Conservation (phyloP, 2,329 filamentous ascomycete species). For the Aspergillus viridinutans region DNA sequence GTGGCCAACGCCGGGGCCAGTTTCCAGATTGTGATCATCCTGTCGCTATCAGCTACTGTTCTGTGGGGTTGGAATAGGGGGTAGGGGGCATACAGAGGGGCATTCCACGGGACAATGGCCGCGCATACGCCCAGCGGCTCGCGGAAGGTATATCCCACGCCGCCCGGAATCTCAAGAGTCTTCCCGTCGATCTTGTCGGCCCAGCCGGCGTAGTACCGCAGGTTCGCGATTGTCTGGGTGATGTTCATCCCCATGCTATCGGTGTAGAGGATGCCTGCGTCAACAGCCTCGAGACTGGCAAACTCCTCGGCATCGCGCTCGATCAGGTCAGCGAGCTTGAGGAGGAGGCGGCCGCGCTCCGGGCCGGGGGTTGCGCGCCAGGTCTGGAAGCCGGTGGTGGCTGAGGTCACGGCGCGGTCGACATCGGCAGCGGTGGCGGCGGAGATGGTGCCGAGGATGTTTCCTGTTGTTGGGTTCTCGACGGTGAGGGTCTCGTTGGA, state of each 20-base stretch:
- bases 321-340: constrained; percentile 25
- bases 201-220: constrained; percentile 29
- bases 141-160: constrained; percentile 20
- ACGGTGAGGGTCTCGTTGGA: constrained; percentile 16
- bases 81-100: constrained; percentile 18
- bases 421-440: constrained; percentile 14
- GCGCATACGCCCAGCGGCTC: constrained; percentile 28
- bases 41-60: neutral
- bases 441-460: constrained; percentile 18
- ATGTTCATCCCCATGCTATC: constrained; percentile 22
- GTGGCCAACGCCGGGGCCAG: constrained; percentile 61
- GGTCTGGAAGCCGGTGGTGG: constrained; percentile 16
- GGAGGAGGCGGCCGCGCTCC: constrained; percentile 15
- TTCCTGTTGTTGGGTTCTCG: constrained; percentile 23
- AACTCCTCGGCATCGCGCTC: constrained; percentile 24
- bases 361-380: constrained; percentile 21
- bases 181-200: constrained; percentile 26
- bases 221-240: constrained; percentile 17
- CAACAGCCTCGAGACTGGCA: constrained; percentile 22
- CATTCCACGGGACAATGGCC: constrained; percentile 30
- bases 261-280: constrained; percentile 21
- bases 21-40: constrained; percentile 44
- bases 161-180: constrained; percentile 19
- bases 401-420: constrained; percentile 13
- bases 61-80: too few species aligned